Conservation (phyloP, 2,329 filamentous ascomycete genomes). For the Cadophora gregata region DNA sequence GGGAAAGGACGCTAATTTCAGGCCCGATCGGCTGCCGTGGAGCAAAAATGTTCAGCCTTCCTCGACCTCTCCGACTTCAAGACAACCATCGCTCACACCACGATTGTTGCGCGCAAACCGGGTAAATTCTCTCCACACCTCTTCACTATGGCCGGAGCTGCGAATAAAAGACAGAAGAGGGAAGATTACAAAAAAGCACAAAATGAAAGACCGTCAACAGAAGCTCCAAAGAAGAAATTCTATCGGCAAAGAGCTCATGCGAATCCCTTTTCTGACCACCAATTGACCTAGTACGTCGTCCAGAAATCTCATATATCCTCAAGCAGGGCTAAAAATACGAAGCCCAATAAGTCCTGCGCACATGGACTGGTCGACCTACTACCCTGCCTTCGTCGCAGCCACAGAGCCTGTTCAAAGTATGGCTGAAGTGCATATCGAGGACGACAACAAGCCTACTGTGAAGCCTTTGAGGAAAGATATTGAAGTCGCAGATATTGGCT, state of each 20-base stretch:
- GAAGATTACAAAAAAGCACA: constrained; percentile 65
- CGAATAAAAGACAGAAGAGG: constrained; percentile 69
- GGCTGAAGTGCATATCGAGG: constrained; percentile 25
- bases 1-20: constrained; percentile 5
- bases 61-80: background rate
- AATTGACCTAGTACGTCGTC: constrained; percentile 78
- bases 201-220: constrained; percentile 50
- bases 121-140: background rate
- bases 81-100: background rate
- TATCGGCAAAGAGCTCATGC: constrained; percentile 96
- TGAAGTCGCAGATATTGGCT: constrained; percentile 95
- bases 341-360: constrained; percentile 79
- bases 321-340: constrained; percentile 34
- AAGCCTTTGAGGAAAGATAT: constrained; percentile 67
- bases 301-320: background rate
- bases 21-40: constrained; percentile 1
- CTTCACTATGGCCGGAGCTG: constrained; percentile 48
- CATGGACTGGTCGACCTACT: constrained; percentile 92
- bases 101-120: background rate
- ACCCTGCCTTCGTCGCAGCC: constrained; percentile 70
- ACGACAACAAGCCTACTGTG: background rate
- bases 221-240: constrained; percentile 89
- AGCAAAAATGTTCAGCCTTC: constrained; percentile 20
- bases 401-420: constrained; percentile 40
- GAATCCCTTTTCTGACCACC: constrained; percentile 97